phyloP scores from a whole-genome alignment of 208 protist species.

The Kentomonas sorsogonicus region DNA sequence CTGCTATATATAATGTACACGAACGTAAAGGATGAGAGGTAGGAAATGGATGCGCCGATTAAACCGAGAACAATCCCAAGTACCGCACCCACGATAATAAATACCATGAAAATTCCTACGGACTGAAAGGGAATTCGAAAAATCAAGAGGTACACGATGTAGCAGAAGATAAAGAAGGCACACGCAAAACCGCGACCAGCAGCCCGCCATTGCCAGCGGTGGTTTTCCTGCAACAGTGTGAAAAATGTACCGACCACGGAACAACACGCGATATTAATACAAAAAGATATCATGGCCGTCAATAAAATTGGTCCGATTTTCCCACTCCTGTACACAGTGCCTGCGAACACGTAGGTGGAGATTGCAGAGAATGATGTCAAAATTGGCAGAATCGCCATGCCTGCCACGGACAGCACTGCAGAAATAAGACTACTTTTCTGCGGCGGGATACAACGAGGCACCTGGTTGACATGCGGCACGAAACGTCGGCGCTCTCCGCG shows the following conservation, averaged over 20 bases:
- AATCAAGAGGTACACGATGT: too few species aligned
- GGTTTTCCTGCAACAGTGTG: slow-evolving; percentile 91
- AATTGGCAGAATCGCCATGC: too few species aligned
- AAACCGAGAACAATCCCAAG: too few species aligned
- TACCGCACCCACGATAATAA: too few species aligned
- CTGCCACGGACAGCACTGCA: too few species aligned
- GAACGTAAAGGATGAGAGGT: too few species aligned
- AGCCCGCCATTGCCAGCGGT: slow-evolving; percentile 91
- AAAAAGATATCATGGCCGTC: slow-evolving; percentile 87
- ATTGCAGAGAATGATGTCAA: slow-evolving; percentile 95
- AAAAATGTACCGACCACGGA: slow-evolving; percentile 90
- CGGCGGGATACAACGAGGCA: slow-evolving; percentile 87
- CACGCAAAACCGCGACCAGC: slow-evolving; percentile 82
- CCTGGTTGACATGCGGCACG: slow-evolving; percentile 87
- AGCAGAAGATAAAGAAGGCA: slow-evolving; percentile 82
- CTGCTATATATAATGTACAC: too few species aligned
- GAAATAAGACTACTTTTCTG: slow-evolving; percentile 50
- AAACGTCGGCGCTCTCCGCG: slow-evolving; percentile 20
- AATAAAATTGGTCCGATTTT: too few species aligned
- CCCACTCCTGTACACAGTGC: too few species aligned
- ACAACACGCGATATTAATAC: slow-evolving; percentile 86
- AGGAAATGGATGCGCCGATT: too few species aligned
- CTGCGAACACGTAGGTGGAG: slow-evolving; percentile 93
- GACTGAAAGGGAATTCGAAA: too few species aligned
- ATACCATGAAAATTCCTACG: too few species aligned